Evolutionary conservation across 371 early-diverging fungal species (phyloP), one percentile per base, ranked within the genome.

Genomic region (Entomophthora muscae): DNA sequence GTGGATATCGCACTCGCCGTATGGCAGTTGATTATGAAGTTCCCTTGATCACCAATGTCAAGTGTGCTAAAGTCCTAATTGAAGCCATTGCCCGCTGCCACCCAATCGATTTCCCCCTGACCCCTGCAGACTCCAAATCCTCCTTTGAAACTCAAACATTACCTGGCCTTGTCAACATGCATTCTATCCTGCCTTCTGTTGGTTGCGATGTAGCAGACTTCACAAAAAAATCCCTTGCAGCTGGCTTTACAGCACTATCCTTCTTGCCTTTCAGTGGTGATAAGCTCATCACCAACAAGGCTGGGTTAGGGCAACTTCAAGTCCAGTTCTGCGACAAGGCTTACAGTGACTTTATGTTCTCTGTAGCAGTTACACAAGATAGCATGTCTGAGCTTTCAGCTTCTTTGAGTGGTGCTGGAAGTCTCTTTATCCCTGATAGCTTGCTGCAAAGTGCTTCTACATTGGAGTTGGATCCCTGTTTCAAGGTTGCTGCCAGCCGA

Each of bases 11-110:
- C 63, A 86, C 90, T 53, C 87, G 98, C 64, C 85, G 98, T 75
- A 87, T 94, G 89, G 95, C 96, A 32, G 93, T 95, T 24, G 98
- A 98, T 74, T 88, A 90, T 67, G 89, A 90, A 33, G 79, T 95
- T 60, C 95, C 96, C 22, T 75, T 98, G 68, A 90, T 98, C 74
- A 98, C 93, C 69, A 94, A 98, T 72, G 83, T 93, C 78, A 95
- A 98, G 78, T 93, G 93, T 72, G 98, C 96, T 70, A 93, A 91
- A 78, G 75, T 97, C 65, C 94, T 97, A 66, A 78, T 95, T 33
- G 98, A 95, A 78, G 95, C 98, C 0, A 75, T 95, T 57, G 80
- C 86, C 12, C 86, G 93, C 65, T 21, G 53, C 24, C 22, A 23
- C 28, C 76, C 80, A 65, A 77, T 78, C 63, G 81, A 79, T 1